These are phyloP conservation scores for Botrytis paeoniae DNA, from an alignment of 2,329 filamentous ascomycete species.

Conservation along the genomic window DNA sequence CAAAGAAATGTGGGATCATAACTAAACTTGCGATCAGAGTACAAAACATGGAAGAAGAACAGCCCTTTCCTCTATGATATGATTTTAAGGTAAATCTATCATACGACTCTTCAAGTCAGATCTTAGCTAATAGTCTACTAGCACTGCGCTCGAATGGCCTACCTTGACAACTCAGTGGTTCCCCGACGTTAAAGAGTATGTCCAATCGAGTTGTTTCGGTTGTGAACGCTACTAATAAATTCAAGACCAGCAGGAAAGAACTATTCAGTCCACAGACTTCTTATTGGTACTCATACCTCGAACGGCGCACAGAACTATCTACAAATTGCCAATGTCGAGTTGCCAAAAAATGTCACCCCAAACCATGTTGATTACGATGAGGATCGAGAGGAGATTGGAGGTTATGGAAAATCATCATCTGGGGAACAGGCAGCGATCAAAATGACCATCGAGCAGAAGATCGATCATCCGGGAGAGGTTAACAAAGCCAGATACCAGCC, in stretches of 20 bases:
- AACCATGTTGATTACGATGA: constrained; percentile 87
- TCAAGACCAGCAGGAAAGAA: constrained; percentile 73
- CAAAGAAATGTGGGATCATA: not conserved
- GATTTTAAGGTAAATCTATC: constrained; percentile 68
- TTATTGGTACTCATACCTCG: constrained; percentile 93
- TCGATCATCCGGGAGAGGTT: constrained; percentile 93
- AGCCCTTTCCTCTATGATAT: constrained; percentile 97
- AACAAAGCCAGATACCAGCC: constrained; percentile 99
- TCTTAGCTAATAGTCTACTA: constrained; percentile 36
- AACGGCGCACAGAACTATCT: constrained; percentile 83
- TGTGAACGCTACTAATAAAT: constrained; percentile 11
- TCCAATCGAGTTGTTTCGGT: constrained; percentile 6
- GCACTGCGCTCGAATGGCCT: constrained; percentile 94
- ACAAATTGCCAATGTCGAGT: constrained; percentile 90
- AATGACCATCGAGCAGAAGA: constrained; percentile 91
- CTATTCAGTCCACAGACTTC: constrained; percentile 80
- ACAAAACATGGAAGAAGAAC: constrained; percentile 99
- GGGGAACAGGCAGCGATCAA: constrained; percentile 73
- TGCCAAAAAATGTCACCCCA: constrained; percentile 73
- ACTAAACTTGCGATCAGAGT: constrained; percentile 56
- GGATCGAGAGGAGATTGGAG: constrained; percentile 87
- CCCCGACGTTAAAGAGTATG: constrained; percentile 80
- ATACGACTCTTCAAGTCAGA: not conserved
- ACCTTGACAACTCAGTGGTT: constrained; percentile 98
- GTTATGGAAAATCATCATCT: constrained; percentile 69